Base-by-base conservation (phyloP, 1,284 basidiomycete genomes). In the Moesziomyces sp. region DNA sequence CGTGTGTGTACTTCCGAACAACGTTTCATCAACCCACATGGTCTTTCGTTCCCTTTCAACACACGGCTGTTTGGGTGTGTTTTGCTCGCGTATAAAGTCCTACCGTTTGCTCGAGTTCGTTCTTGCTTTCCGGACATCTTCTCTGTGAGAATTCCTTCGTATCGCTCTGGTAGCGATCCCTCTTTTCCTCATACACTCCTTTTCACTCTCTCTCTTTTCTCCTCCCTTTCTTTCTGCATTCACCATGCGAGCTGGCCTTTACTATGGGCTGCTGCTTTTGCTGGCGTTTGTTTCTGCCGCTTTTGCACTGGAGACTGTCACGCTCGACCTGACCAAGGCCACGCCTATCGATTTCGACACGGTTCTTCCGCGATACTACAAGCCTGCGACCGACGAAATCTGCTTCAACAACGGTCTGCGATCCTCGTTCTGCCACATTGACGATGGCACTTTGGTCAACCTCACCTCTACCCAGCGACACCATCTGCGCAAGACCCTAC, bases 361-460 rank as follows among this genome's bases (percentile, higher is more conserved):
- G 19, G 3, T 53, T 14, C 44, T 62, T 4, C 55, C 51, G 5
- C 7, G 13, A 3, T 58, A 16, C 30, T 70, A 64, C 61, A 57
- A 57, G 8, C 43, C 67, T 0, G 45, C 14, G 6, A 49, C 58
- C 3, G 58, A 61, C 55, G 44, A 71, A 26, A 45, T 71, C 5
- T 71, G 68, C 30, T 43, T 30, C 35, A 42, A 24, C 28, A 61
- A 62, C 23, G 62, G 62, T 18, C 3, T 66, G 7, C 54, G 58
- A 7, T n/a, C 47, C 21, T n/a, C 44, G 40, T 1, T 19, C 4
- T 71, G 68, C 16, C 1, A 4, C 1, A 28, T 46, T 2, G 68
- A 56, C 16, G 7, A 30, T 9, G 47, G 47, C 9, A 0, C 3
- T 1, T 9, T 71, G 1, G 58, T 71, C 38, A 44, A 58, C 1